phyloP scores from a whole-genome alignment of 2,329 filamentous ascomycete genomes.

The Aspergillus novoparasiticus region DNA sequence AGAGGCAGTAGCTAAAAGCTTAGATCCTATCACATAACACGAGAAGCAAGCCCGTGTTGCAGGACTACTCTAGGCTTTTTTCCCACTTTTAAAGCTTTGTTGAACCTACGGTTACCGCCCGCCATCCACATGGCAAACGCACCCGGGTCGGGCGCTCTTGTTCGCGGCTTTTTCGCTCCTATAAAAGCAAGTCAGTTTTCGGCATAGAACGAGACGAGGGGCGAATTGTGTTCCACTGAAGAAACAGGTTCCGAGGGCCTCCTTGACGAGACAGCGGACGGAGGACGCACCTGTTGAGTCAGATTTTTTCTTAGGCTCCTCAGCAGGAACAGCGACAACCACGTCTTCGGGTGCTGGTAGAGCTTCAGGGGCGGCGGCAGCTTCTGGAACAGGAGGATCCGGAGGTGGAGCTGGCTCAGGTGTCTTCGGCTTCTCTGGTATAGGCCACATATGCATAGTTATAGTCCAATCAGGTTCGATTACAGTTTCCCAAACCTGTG shows the following conservation, averaged over 20 bases:
- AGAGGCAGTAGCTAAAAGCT: slow-evolving; percentile 8
- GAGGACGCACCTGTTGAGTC: slow-evolving; percentile 35
- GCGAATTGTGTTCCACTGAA: too few species aligned
- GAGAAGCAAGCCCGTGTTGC: slow-evolving; percentile 25
- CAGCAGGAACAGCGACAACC: slow-evolving; percentile 14
- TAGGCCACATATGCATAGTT: slow-evolving; percentile 69
- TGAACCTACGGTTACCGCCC: slow-evolving; percentile 35
- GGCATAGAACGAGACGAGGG: too few species aligned
- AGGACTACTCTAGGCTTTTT: slow-evolving; percentile 47
- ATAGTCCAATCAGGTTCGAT: slow-evolving; percentile 76
- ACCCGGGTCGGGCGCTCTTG: slow-evolving; percentile 31
- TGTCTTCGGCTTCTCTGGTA: slow-evolving; percentile 54
- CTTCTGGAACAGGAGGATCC: slow-evolving; percentile 28
- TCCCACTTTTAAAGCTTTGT: slow-evolving; percentile 48
- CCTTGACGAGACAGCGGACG: neutral
- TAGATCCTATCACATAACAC: slow-evolving; percentile 32
- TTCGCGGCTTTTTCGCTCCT: slow-evolving; percentile 37
- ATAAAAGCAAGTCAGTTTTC: slow-evolving; percentile 1
- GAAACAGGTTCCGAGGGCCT: neutral
- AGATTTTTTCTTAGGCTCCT: slow-evolving; percentile 37
- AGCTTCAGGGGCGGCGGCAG: slow-evolving; percentile 21
- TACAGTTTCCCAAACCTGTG: slow-evolving; percentile 78
- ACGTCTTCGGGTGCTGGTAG: slow-evolving; percentile 21
- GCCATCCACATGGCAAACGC: slow-evolving; percentile 50
- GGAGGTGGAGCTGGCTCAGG: slow-evolving; percentile 38